phyloP scores from a whole-genome alignment of 306 rosid genomes.

The Vigna trinervia region DNA sequence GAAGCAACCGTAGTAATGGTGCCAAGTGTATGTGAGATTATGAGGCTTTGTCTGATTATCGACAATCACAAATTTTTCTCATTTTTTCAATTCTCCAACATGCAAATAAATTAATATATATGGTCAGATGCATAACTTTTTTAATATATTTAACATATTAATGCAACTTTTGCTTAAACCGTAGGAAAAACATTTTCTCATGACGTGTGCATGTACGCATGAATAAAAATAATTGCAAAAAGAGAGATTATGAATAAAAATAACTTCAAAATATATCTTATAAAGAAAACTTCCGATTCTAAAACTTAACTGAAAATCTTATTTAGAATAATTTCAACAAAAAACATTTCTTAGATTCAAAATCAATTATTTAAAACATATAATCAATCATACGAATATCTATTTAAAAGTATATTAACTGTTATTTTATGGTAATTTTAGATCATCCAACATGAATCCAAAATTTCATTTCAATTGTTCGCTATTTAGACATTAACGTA shows the following conservation, averaged over 20 bases:
- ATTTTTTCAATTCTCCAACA: no score
- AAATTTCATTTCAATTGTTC: not conserved
- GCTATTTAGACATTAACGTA: not conserved
- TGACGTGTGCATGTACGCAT: not conserved
- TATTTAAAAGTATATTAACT: not conserved
- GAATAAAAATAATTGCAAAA: no score
- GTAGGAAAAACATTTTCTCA: constrained; percentile 1
- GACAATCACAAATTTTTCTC: not conserved
- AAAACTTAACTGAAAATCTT: not conserved
- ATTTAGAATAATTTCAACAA: not conserved
- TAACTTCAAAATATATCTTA: not conserved
- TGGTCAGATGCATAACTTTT: not conserved
- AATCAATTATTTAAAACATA: not conserved
- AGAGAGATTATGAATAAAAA: no score
- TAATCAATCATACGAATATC: not conserved
- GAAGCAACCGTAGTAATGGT: not conserved
- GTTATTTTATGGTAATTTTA: not conserved
- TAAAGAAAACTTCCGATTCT: not conserved
- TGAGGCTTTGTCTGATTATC: not conserved
- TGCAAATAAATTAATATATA: not conserved
- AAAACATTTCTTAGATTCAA: not conserved
- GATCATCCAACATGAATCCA: not conserved
- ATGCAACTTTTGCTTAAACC: constrained; percentile 34
- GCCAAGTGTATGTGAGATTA: not conserved
- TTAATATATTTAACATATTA: not conserved